Evolutionary conservation across 805 yeast genomes (phyloP).

Genomic region (Candida suzukii): DNA sequence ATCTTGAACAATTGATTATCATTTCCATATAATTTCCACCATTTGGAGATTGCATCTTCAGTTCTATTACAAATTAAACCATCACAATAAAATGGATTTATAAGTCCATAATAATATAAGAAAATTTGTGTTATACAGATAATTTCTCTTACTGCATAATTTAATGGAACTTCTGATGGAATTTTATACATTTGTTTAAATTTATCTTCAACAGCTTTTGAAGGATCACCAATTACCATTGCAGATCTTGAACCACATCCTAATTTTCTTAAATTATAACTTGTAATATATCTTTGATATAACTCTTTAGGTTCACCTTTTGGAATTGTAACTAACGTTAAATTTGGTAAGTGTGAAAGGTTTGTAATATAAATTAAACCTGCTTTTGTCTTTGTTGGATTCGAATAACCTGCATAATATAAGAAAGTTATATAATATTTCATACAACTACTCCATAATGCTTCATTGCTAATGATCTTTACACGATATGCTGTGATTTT

Average conservation of each 20-base stretch:
- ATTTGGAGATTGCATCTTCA: conserved; percentile 55
- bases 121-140: conserved; percentile 70
- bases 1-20: conserved; percentile 14
- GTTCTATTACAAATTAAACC: conserved; percentile 81
- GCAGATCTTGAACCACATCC: conserved; percentile 86
- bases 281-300: conserved; percentile 58
- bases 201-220: conserved; percentile 76
- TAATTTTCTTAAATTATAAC: conserved; percentile 67
- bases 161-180: conserved; percentile 43
- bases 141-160: conserved; percentile 66
- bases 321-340: conserved; percentile 65
- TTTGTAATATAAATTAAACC: conserved; percentile 76
- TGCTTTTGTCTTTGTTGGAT: conserved; percentile 53
- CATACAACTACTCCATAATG: conserved; percentile 45
- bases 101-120: conserved; percentile 67
- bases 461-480: conserved; percentile 41
- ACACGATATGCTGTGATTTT: conserved; percentile 50
- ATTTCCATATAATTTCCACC: conserved; percentile 65
- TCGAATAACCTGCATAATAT: conserved; percentile 50
- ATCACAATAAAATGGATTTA: conserved; percentile 67
- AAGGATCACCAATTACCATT: conserved; percentile 58
- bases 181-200: conserved; percentile 70
- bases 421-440: conserved; percentile 60
- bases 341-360: conserved; percentile 67
- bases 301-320: conserved; percentile 43